Base-by-base conservation (phyloP, 768 basidiomycete genomes). In the Lentinula guzmanii region DNA sequence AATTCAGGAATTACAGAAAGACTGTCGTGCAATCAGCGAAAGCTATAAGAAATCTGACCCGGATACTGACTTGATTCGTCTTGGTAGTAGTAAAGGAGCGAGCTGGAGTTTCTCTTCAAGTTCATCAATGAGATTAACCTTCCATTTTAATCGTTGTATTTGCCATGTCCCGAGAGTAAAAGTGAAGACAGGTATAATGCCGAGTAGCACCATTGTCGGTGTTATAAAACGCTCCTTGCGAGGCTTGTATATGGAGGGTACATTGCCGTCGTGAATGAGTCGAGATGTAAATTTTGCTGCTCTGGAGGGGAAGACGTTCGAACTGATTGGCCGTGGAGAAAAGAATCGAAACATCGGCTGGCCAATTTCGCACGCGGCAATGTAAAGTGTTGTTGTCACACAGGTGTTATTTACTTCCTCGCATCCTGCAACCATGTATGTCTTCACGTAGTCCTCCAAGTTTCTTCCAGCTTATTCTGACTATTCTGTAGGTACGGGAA, bases 131-230 rank as follows among this genome's bases (percentile, higher is more conserved):
- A 99, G 80, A 57, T 85, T 84, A 50, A 96, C 78, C 74, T 99
- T 99, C 97, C 97, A 99, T 71, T 91, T 84, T 34, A 98, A 82
- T 52, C 97, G 85, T 67, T 92, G 84, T 35, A 99, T 77, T 74
- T 99, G 97, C 96, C 96, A 98, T 18, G 86, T 84, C 16, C 97
- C 96, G 63, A 99, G 77, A 15, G 82, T 89, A 65, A 95, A 93
- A 0, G 94, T 93, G 70, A 97, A 87, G 63, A 98, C 76, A 1
- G 97, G 97, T 60, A 97, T 90, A 66, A 90, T 82, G 35, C 92
- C 91, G 62, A 95, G 76, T 34, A 93, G 72, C 18, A 91, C 64
- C 78, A 92, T 83, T 8, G 87, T 86, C 1, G 90, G 87, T 46
- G 76, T 90, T 15, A 89, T 69, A 79, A 84, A 84, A 60, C 85